phyloP scores from a whole-genome alignment of 345 rosid species.

The Citrus reticulata region DNA sequence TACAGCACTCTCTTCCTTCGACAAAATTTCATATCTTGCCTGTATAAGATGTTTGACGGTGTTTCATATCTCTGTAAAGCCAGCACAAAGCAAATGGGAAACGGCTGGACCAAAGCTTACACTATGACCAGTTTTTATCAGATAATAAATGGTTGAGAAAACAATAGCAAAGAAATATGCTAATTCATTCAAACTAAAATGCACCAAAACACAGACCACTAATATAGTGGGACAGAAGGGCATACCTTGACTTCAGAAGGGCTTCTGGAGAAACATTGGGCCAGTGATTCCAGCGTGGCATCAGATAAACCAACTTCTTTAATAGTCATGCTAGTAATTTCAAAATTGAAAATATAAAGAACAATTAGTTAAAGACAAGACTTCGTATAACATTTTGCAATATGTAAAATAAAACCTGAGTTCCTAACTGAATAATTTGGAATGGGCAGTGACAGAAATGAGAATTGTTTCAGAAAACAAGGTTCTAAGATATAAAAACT shows the following conservation, averaged over 20 bases:
- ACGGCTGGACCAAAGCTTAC: conserved; percentile 81
- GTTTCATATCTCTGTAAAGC: conserved; percentile 95
- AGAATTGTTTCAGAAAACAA: not conserved
- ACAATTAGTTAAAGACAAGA: conserved; percentile 6
- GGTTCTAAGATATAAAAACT: not conserved
- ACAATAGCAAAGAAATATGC: not conserved
- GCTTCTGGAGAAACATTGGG: conserved; percentile 65
- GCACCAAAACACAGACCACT: conserved; percentile 5
- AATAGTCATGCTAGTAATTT: conserved; percentile 69
- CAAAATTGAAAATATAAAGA: conserved; percentile 11
- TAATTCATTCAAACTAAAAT: conserved; percentile 1
- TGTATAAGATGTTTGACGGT: conserved; percentile 97
- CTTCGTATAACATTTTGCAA: not conserved
- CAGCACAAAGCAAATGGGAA: conserved; percentile 81
- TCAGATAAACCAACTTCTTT: conserved; percentile 71
- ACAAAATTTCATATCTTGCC: conserved; percentile 88
- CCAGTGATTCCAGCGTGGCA: conserved; percentile 62
- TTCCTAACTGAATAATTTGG: not conserved
- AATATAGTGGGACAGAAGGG: conserved; percentile 4
- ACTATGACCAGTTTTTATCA: conserved; percentile 49
- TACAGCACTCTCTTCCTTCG: conserved; percentile 50
- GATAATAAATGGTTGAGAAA: conserved; percentile 14
- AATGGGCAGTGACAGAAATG: not conserved
- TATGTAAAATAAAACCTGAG: not conserved
- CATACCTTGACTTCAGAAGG: conserved; percentile 82